Conservation (phyloP, 2,329 filamentous ascomycete species). For the Fusarium begoniae region DNA sequence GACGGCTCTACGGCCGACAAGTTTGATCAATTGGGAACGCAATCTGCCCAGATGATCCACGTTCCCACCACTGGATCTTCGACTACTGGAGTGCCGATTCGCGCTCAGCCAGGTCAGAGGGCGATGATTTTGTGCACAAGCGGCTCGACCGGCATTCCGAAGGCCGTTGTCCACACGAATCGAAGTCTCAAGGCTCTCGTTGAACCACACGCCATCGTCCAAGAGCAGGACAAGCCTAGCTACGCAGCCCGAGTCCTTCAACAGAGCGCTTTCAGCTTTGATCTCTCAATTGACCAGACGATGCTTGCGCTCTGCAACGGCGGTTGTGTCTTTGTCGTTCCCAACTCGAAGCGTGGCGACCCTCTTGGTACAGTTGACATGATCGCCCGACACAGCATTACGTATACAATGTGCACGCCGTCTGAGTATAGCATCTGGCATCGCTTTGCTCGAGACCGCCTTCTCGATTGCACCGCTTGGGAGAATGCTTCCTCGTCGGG, state of each 20-base stretch:
- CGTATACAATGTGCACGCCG: conserved; percentile 3
- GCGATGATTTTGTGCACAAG: conserved; percentile 22
- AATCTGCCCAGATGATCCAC: neutral
- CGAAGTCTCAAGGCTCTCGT: neutral
- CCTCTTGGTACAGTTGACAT: conserved; percentile 3
- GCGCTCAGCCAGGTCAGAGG: neutral
- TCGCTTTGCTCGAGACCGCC: conserved; percentile 1
- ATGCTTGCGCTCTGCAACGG: conserved; percentile 12
- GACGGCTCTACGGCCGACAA: neutral
- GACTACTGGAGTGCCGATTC: neutral
- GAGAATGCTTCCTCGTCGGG: conserved; percentile 1
- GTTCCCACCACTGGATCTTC: neutral
- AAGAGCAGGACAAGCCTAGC: neutral
- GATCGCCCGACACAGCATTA: conserved; percentile 4
- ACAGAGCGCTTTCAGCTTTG: conserved; percentile 24
- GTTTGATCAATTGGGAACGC: neutral
- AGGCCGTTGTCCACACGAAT: neutral
- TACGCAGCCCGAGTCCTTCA: conserved; percentile 6
- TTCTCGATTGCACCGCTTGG: neutral
- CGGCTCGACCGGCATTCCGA: conserved; percentile 16
- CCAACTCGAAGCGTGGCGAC: neutral
- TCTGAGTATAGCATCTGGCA: conserved; percentile 17
- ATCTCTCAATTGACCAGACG: conserved; percentile 15
- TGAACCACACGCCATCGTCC: neutral
- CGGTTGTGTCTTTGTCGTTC: conserved; percentile 1